Conservation (phyloP, 768 basidiomycete species). For the Trichaptum fuscoviolaceum region DNA sequence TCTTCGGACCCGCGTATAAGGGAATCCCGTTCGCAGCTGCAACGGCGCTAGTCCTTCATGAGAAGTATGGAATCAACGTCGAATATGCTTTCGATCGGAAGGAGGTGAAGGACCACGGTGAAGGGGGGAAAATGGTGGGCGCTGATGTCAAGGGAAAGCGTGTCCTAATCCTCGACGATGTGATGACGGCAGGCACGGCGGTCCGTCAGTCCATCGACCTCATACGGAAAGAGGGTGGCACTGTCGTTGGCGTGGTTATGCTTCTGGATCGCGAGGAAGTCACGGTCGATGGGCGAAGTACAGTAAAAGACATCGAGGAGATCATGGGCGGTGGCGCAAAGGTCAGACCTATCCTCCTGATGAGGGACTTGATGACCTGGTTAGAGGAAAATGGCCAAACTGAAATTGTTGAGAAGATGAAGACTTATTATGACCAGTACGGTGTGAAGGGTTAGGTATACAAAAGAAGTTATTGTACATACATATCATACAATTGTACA, state of each 20-base stretch:
- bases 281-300: constrained; percentile 66
- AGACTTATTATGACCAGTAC: constrained; percentile 69
- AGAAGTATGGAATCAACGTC: constrained; percentile 56
- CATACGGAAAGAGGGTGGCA: constrained; percentile 62
- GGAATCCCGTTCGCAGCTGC: constrained; percentile 90
- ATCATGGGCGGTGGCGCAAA: constrained; percentile 64
- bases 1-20: constrained; percentile 98
- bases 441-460: constrained; percentile 44
- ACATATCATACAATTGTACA: not conserved
- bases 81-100: constrained; percentile 93
- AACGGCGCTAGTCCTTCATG: constrained; percentile 69
- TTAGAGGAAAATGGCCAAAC: constrained; percentile 61
- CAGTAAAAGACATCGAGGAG: constrained; percentile 76
- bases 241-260: constrained; percentile 85
- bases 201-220: constrained; percentile 78
- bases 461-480: not conserved
- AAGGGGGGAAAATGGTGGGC: constrained; percentile 90
- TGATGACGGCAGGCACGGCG: constrained; percentile 91
- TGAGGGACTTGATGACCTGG: constrained; percentile 84
- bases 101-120: constrained; percentile 93
- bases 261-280: constrained; percentile 85
- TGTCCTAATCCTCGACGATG: constrained; percentile 92
- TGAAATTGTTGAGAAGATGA: constrained; percentile 66
- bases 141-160: constrained; percentile 72
- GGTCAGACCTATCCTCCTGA: constrained; percentile 76